phyloP scores from a whole-genome alignment of 139 green algal species.

The Auxenochlorella pyrenoidosa region DNA sequence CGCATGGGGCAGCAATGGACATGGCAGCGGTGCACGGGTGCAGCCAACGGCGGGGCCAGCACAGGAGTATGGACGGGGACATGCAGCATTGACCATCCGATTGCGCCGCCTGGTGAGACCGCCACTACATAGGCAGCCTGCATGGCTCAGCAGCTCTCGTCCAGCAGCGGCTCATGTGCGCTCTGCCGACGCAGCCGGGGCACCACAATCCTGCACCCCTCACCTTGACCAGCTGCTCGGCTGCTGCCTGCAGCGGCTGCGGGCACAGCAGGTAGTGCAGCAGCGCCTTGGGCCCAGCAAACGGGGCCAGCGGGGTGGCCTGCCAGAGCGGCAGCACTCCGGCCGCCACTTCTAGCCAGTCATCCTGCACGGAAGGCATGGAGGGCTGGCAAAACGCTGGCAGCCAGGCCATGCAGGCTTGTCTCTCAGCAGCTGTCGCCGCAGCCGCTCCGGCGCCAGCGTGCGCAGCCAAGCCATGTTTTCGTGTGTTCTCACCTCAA shows the following conservation, averaged over 20 bases:
- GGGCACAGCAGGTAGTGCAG: slow-evolving; percentile 36
- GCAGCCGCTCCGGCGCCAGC: too few species aligned
- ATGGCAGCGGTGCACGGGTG: background rate
- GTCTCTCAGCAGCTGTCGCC: too few species aligned
- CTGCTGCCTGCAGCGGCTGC: background rate
- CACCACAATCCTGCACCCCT: background rate
- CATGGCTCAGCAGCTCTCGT: background rate
- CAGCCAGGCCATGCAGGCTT: too few species aligned
- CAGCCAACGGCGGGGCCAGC: background rate
- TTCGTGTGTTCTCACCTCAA: background rate
- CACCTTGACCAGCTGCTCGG: slow-evolving; percentile 16
- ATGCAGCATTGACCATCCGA: too few species aligned
- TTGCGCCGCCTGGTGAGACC: too few species aligned
- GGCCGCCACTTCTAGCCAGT: slow-evolving; percentile 40
- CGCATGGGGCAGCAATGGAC: background rate
- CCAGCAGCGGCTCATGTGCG: background rate
- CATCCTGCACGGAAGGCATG: background rate
- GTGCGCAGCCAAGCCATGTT: too few species aligned
- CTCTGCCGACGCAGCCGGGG: too few species aligned
- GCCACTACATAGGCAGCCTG: background rate
- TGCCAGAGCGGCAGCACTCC: slow-evolving; percentile 34
- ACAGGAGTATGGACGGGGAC: too few species aligned
- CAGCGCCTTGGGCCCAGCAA: slow-evolving; percentile 30
- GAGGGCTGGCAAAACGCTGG: background rate
- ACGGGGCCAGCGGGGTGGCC: slow-evolving; percentile 26